Conservation (phyloP, 1,284 basidiomycete species). For the Ustilago sp. region DNA sequence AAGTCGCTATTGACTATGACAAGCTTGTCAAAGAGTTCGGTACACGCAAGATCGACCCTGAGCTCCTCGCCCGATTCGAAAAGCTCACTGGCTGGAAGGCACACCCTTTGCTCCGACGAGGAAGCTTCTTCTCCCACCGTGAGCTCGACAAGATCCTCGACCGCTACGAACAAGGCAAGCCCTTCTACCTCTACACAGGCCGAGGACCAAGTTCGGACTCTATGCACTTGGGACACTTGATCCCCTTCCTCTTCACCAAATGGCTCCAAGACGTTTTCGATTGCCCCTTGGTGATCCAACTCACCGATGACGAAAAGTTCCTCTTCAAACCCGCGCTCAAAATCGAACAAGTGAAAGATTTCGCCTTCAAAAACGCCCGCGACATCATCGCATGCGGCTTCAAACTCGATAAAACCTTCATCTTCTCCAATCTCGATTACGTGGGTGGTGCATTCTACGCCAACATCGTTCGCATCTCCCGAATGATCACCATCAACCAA, state of each 20-base stretch:
- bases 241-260: constrained; percentile 98
- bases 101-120: constrained; percentile 89
- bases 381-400: constrained; percentile 98
- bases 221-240: constrained; percentile 98
- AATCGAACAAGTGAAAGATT: constrained; percentile 86
- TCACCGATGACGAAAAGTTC: constrained; percentile 99
- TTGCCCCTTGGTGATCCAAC: constrained; percentile 91
- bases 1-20: constrained; percentile 82
- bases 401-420: constrained; percentile 92
- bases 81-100: constrained; percentile 87
- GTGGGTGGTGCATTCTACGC: constrained; percentile 91
- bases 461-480: constrained; percentile 91
- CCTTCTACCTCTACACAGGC: constrained; percentile 98
- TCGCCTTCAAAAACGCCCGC: constrained; percentile 85
- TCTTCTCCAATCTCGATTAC: constrained; percentile 92
- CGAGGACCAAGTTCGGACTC: constrained; percentile 95
- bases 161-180: constrained; percentile 94
- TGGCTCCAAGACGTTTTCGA: constrained; percentile 98
- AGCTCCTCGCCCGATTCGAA: constrained; percentile 89
- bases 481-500: constrained; percentile 92
- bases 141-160: constrained; percentile 94
- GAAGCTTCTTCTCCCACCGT: constrained; percentile 97
- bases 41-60: constrained; percentile 82
- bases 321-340: constrained; percentile 94
- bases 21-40: constrained; percentile 95